Base-by-base conservation (phyloP, 768 basidiomycete genomes). In the Galerina sulciceps region DNA sequence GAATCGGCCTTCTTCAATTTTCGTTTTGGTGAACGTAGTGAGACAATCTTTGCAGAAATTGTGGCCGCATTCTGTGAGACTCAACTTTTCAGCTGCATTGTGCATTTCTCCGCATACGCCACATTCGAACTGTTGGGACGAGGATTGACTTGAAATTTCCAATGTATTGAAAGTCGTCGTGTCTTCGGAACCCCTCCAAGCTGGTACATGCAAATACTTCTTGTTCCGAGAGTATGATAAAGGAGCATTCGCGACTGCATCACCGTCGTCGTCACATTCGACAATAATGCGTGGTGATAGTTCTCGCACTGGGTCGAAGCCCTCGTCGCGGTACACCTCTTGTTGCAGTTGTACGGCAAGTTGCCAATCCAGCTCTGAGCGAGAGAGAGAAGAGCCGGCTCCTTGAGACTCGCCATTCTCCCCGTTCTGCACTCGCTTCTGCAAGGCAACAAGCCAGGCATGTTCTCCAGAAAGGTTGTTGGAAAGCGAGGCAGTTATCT, bases 21-120 rank as follows among this genome's bases (percentile, higher is more conserved):
- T 81, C 5, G 78, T 72, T 31, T 62, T 63, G 11, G 82, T 71
- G 50, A 82, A 79, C 4, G 58, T 60, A 53, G 67, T 72, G 48
- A 88, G 59, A 64, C 89, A 90, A 1, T 71, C 66, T 49, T 83
- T 74, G 68, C 89, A 90, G 65, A 83, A 82, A 14, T 58, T 59
- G 64, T 90, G 87, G 10, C 62, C 61, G 60, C 88, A 90, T 2
- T 54, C 58, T 26, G 68, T 9, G 71, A 85, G 64, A n/a, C 62
- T 64, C 17, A 81, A 76, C 13, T 80, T 73, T 40, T 71, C 63
- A 45, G 83, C 80, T 42, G 76, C 73, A 0, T 79, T 73, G 42
- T 74, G 67, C 1, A 75, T 67, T 13, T 90, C 88, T 58, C 83
- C 67, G 67, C 88, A 90, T 37, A 89, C 75, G 9, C 74, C 73